Conservation (phyloP, 2,329 filamentous ascomycete species). For the Lanzia echinophila region DNA sequence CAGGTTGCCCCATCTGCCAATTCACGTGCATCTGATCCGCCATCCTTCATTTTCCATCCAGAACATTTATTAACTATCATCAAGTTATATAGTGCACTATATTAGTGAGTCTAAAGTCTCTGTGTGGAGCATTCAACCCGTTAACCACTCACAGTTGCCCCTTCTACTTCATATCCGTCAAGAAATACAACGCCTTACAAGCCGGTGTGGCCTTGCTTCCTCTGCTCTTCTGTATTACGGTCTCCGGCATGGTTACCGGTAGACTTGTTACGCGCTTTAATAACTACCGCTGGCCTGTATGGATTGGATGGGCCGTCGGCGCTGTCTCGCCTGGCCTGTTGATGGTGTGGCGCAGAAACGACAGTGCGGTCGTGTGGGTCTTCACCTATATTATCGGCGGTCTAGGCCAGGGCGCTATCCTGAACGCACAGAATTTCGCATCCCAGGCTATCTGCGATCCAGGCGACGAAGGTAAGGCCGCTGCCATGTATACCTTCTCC, state of each 20-base stretch:
- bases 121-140: constrained; percentile 41
- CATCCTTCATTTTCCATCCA: constrained; percentile 39
- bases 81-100: constrained; percentile 46
- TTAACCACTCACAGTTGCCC: constrained; percentile 47
- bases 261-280: constrained; percentile 32
- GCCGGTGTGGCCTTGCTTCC: constrained; percentile 46
- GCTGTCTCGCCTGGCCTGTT: constrained; percentile 52
- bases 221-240: constrained; percentile 47
- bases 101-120: background rate
- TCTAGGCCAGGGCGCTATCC: constrained; percentile 55
- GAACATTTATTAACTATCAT: constrained; percentile 42
- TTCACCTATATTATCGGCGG: constrained; percentile 54
- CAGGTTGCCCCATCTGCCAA: too few species aligned
- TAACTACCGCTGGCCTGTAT: constrained; percentile 43
- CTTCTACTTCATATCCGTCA: constrained; percentile 43
- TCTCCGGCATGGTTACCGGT: constrained; percentile 37
- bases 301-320: constrained; percentile 52
- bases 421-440: constrained; percentile 52
- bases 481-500: constrained; percentile 60
- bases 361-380: constrained; percentile 47
- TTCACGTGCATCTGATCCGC: too few species aligned
- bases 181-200: constrained; percentile 22
- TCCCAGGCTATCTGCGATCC: constrained; percentile 56
- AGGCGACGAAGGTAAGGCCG: constrained; percentile 50
- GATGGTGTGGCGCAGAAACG: constrained; percentile 40